Base-by-base conservation (phyloP, 441 rosid genomes). In the Pelargonium cotyledonis region DNA sequence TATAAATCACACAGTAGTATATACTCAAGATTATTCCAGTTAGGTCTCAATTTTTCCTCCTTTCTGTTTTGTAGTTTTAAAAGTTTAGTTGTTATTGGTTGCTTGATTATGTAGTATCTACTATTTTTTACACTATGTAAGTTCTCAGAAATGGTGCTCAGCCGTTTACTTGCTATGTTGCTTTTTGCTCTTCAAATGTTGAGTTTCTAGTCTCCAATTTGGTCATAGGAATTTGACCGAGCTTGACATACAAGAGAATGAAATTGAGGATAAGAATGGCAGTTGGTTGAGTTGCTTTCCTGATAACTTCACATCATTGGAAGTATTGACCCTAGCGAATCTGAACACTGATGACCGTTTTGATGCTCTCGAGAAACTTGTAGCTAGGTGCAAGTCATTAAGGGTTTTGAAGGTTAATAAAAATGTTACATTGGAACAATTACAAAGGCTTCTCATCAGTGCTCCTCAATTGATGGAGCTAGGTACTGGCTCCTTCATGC, bases 261-360 rank as follows among this genome's bases (percentile, higher is more conserved):
- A 76, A 62, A 72, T 88, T 55, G 86, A 85, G 66, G 93, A 88
- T 73, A 70, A 63, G 66, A 84, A 82, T 57, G 88, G 89, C 65
- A 76, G 71, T 66, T 88, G 93, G 90, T 74, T 88, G 80, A 80
- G 82, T 73, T 85, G 88, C 71, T 88, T 88, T 76, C 88, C 93
- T 0, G 86, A 83, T 41, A 86, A 57, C 70, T 85, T 84, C 81
- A 74, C 84, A 8, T 77, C 90, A 16, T 65, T 88, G 81, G 90
- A 85, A 81, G 85, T 77, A 44, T 69, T 88, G 62, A 88, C 85
- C 75, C 82, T 86, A 77, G 84, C 90, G 64, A 82, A 82, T 73
- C 73, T 86, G 63, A 79, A 61, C 21, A 82, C 79, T 62, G 89
- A 88, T 63, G 83, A 86, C 65, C 82, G 82, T 80, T 85, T 82